Base-by-base conservation (phyloP, 2,329 filamentous ascomycete species). In the Aspergillus sp. region DNA sequence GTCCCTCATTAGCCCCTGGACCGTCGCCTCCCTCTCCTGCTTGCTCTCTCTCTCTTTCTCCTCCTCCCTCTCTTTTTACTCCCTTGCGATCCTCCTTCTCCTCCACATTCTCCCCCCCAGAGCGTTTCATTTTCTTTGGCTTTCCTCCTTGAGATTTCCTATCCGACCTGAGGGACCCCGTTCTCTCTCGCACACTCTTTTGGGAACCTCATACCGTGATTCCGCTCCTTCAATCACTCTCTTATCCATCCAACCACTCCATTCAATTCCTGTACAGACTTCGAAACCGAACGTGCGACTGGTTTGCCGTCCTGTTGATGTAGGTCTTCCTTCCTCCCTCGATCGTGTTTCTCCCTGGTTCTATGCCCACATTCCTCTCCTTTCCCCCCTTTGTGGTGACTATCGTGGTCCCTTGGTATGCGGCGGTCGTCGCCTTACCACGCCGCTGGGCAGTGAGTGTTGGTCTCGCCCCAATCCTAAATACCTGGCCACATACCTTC, bases 181-280 rank as follows among this genome's bases (percentile, higher is more conserved):
- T 57, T 60, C 56, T 65, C 68, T 72, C 70, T 73, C 69, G 65
- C 62, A 74, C 72, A 53, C 64, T 74, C 72, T 54, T 74, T 73
- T 69, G 67, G 67, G 66, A 69, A 63, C 56, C 58, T 57, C 57
- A 55, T 61, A 55, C 60, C 46, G 48, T 57, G 49, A 46, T 45
- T 54, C 56, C 60, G 49, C 60, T 67, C 63, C 53, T 64, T 68
- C 23, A 48, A 31, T 58, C 29, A 55, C 48, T 52, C 49, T 49
- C 45, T 46, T 55, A 20, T 25, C 42, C 40, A 16, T 23, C 19
- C 31, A 38, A 23, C 31, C 20, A 31, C 25, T 38, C 29, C 52
- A 44, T 56, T 54, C 43, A 13, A 48, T 60, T 60, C 58, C 52
- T 64, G 58, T 67, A 67, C 64, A 62, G 58, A 46, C 32, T 56